Percentiles rank a stretch among this genome's conserved stretches.
These are phyloP conservation scores for Pisolithus microcarpus DNA, from an alignment of 768 basidiomycete species.

Conservation along the genomic window DNA sequence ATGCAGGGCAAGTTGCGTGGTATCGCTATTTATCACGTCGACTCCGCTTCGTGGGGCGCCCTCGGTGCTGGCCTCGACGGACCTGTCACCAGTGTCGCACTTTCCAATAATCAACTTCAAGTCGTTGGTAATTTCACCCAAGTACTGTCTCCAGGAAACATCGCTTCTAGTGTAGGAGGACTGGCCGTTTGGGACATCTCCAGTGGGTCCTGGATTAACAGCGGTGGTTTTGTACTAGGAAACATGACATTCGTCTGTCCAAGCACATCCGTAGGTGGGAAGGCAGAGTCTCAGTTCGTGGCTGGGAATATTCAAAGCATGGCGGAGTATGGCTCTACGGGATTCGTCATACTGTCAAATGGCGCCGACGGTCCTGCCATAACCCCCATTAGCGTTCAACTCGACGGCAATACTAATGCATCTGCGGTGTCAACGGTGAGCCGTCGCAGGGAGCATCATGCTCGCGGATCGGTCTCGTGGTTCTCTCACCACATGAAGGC, in stretches of 20 bases:
- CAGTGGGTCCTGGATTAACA: conserved; percentile 59
- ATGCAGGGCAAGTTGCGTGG: conserved; percentile 46
- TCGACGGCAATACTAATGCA: conserved; percentile 35
- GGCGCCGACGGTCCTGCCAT: conserved; percentile 55
- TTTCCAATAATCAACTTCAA: conserved; percentile 46
- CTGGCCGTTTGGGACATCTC: conserved; percentile 70
- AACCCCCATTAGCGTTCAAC: conserved; percentile 52
- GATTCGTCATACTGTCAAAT: conserved; percentile 73
- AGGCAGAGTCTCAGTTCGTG: conserved; percentile 46
- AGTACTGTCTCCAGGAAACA: conserved; percentile 30
- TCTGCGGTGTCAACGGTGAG: conserved; percentile 26
- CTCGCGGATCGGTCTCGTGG: conserved; percentile 38
- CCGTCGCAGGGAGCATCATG: conserved; percentile 33
- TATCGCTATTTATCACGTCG: conserved; percentile 67
- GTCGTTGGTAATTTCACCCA: conserved; percentile 73
- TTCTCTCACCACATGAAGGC: conserved; percentile 41
- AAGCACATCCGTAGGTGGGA: conserved; percentile 41
- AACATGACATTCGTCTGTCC: conserved; percentile 65
- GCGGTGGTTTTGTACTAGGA: conserved; percentile 68
- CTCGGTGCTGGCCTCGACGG: conserved; percentile 76
- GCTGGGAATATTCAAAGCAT: conserved; percentile 59
- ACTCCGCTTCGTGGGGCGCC: conserved; percentile 56
- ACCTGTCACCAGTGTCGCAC: conserved; percentile 52
- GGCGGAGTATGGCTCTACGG: conserved; percentile 63
- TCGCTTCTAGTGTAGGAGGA: conserved; percentile 42